Conservation (phyloP, 2,329 filamentous ascomycete species). For the Hypomyces rosellus region DNA sequence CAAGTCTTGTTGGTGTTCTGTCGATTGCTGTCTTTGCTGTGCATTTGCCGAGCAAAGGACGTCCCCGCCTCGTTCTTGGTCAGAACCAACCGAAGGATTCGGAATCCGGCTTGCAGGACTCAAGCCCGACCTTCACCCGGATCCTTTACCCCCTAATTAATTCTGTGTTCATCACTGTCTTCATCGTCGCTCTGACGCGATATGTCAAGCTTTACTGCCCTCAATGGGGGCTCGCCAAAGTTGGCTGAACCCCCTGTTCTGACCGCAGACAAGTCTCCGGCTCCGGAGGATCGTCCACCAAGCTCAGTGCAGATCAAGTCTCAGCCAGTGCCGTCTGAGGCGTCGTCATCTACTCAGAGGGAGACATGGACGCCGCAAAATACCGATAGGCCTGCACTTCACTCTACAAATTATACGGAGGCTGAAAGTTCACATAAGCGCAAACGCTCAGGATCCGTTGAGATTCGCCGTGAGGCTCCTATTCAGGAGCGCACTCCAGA, state of each 20-base stretch:
- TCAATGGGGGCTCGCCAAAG: constrained; percentile 46
- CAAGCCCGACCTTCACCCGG: neutral
- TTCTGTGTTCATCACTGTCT: constrained; percentile 2
- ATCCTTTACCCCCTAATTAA: neutral
- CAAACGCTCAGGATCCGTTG: constrained; percentile 63
- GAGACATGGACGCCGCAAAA: constrained; percentile 38
- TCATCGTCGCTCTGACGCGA: constrained; percentile 6
- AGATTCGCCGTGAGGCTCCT: constrained; percentile 34
- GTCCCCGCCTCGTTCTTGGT: neutral
- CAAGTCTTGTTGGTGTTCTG: no score
- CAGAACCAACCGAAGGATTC: neutral
- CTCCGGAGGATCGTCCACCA: constrained; percentile 28
- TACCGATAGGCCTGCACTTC: constrained; percentile 36
- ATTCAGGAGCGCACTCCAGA: constrained; percentile 31
- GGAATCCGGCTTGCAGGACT: neutral
- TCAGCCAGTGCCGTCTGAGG: constrained; percentile 21
- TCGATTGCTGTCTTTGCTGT: neutral
- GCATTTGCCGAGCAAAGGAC: neutral
- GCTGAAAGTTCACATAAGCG: constrained; percentile 53
- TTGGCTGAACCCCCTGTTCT: constrained; percentile 29
- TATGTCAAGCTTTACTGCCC: constrained; percentile 48
- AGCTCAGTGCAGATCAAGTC: constrained; percentile 19
- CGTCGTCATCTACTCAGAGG: constrained; percentile 23
- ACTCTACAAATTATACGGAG: constrained; percentile 35
- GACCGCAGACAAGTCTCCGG: constrained; percentile 23